These are phyloP conservation scores for Heterobasidion occidentale DNA, from an alignment of 1,284 basidiomycete species.

Conservation along the genomic window DNA sequence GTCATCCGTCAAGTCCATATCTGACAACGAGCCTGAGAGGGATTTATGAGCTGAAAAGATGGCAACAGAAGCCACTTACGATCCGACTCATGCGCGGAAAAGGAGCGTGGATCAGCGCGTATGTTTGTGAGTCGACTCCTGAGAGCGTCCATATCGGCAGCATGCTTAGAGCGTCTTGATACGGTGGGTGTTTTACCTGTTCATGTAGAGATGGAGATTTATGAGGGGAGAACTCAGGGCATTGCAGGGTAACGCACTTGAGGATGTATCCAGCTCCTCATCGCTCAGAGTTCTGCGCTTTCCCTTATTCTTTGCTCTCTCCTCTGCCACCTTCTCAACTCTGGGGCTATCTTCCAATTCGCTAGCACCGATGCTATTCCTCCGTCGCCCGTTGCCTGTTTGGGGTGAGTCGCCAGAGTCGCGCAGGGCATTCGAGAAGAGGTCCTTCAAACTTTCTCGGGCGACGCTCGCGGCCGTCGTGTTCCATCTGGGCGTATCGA, in stretches of 20 bases:
- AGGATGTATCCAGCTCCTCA: slow-evolving; percentile 49
- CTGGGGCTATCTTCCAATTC: slow-evolving; percentile 51
- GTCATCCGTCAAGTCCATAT: slow-evolving; percentile 14
- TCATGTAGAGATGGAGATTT: slow-evolving; percentile 12
- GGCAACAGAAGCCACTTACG: slow-evolving; percentile 13
- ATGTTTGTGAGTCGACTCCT: slow-evolving; percentile 18
- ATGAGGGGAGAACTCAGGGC: not conserved
- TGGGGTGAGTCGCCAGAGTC: slow-evolving; percentile 53
- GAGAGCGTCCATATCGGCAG: slow-evolving; percentile 21
- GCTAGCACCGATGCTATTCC: slow-evolving; percentile 55
- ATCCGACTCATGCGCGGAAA: slow-evolving; percentile 10
- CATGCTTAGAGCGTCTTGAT: slow-evolving; percentile 11
- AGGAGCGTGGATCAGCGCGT: slow-evolving; percentile 1
- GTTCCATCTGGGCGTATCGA: slow-evolving; percentile 37
- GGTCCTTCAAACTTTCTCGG: slow-evolving; percentile 48
- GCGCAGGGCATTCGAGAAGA: slow-evolving; percentile 56
- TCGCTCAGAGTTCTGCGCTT: slow-evolving; percentile 58
- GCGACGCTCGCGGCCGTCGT: slow-evolving; percentile 39
- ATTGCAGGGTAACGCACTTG: slow-evolving; percentile 33
- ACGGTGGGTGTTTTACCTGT: slow-evolving; percentile 6
- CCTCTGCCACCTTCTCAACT: slow-evolving; percentile 30
- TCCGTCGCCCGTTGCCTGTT: slow-evolving; percentile 36
- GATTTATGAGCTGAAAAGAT: not conserved
- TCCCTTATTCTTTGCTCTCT: slow-evolving; percentile 37
- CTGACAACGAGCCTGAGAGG: slow-evolving; percentile 15